These are phyloP conservation scores for Teunomyces atbi DNA, from an alignment of 805 yeast species.

Conservation along the genomic window DNA sequence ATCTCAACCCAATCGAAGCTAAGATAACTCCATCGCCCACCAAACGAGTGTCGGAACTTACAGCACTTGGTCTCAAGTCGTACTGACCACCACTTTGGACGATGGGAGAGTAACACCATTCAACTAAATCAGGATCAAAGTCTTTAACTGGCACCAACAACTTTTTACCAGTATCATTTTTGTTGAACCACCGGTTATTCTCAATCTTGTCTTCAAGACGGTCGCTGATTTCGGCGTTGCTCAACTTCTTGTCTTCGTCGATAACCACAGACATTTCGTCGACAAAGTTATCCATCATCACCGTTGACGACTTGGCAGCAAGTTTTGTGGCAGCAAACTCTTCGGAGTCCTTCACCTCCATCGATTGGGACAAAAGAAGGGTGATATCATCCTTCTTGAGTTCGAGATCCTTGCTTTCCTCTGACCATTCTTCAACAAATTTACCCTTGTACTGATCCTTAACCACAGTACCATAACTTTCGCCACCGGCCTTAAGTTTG, in stretches of 20 bases:
- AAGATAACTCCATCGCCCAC: constrained; percentile 74
- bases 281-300: constrained; percentile 76
- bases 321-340: constrained; percentile 64
- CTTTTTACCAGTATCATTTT: constrained; percentile 50
- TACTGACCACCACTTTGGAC: constrained; percentile 85
- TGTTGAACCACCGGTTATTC: constrained; percentile 61
- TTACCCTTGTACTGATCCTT: constrained; percentile 84
- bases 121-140: constrained; percentile 73
- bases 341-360: constrained; percentile 76
- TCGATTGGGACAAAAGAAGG: constrained; percentile 49
- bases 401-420: constrained; percentile 20
- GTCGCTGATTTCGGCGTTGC: constrained; percentile 72
- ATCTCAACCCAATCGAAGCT: constrained; percentile 81
- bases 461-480: constrained; percentile 60
- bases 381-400: constrained; percentile 47
- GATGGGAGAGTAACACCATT: constrained; percentile 93
- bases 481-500: constrained; percentile 37
- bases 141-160: constrained; percentile 54
- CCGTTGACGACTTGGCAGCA: constrained; percentile 76
- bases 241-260: constrained; percentile 78
- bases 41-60: constrained; percentile 62
- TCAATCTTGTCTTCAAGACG: constrained; percentile 80
- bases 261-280: constrained; percentile 85
- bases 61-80: constrained; percentile 81
- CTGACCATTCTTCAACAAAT: constrained; percentile 78